Evolutionary conservation across 768 basidiomycete species (phyloP).

Genomic region (Serendipita sp.): DNA sequence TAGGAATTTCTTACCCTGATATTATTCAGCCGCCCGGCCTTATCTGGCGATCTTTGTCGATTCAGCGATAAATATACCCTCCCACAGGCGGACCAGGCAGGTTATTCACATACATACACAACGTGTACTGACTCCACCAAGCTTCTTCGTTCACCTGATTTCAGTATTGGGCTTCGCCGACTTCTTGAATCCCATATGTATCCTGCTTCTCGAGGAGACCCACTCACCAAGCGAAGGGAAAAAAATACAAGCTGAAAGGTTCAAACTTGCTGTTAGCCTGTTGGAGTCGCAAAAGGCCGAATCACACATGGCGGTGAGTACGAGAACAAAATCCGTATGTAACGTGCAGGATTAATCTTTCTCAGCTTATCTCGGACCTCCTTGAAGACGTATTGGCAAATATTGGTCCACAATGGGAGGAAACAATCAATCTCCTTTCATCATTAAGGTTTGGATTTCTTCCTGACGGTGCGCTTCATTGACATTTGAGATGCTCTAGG

Average conservation of each 20-base stretch:
- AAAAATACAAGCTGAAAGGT: not conserved
- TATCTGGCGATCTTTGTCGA: conserved; percentile 89
- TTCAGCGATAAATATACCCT: conserved; percentile 79
- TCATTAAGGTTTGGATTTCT: not conserved
- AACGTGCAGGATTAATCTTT: not conserved
- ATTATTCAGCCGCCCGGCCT: conserved; percentile 45
- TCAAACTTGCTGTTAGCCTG: not conserved
- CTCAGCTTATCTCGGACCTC: not conserved
- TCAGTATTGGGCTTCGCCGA: conserved; percentile 64
- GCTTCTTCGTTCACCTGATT: conserved; percentile 80
- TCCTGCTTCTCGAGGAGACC: conserved; percentile 75
- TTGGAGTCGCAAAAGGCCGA: not conserved
- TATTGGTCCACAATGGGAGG: not conserved
- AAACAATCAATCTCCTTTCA: not conserved
- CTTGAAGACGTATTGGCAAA: not conserved
- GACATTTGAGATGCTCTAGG: no score
- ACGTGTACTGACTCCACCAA: conserved; percentile 19
- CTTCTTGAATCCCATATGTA: conserved; percentile 67
- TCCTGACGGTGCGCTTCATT: not conserved
- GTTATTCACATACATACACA: conserved; percentile 15
- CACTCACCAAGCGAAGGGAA: conserved; percentile 36
- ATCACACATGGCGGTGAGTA: not conserved
- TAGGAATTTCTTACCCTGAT: not conserved
- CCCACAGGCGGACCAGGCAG: conserved; percentile 79
- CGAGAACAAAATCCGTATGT: not conserved